Conservation (phyloP, 495 filamentous ascomycete species). For the Neurospora sp. region DNA sequence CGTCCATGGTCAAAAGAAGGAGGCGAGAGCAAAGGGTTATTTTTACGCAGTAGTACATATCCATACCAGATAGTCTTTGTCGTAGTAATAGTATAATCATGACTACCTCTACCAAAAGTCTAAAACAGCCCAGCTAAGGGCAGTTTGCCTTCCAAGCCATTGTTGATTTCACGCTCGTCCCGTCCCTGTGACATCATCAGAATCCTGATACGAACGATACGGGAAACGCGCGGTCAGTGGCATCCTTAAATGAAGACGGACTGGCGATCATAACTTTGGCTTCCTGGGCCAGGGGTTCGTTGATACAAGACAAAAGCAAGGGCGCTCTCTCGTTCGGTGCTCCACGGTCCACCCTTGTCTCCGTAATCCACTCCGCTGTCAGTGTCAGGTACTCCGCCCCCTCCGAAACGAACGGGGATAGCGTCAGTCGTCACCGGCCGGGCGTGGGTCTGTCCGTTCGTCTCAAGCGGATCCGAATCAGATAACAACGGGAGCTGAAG, state of each 20-base stretch:
- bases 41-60: background rate
- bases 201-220: background rate
- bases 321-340: background rate
- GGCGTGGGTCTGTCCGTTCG: background rate
- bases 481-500: background rate
- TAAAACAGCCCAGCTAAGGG: background rate
- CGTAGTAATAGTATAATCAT: background rate
- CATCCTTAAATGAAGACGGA: background rate
- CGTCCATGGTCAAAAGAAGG: background rate
- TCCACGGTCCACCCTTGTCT: background rate
- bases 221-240: background rate
- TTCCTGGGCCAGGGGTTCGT: background rate
- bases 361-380: background rate
- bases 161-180: background rate
- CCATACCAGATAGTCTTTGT: background rate
- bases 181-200: background rate
- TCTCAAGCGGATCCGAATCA: background rate
- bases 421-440: background rate
- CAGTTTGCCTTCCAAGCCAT: background rate
- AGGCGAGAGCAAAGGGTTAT: background rate
- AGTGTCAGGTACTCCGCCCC: background rate
- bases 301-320: background rate
- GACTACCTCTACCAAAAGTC: background rate
- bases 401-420: background rate
- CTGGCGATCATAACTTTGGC: background rate